phyloP scores from a whole-genome alignment of 225 moss, liverwort and hornwort genomes.

The Anthoceros angustus region DNA sequence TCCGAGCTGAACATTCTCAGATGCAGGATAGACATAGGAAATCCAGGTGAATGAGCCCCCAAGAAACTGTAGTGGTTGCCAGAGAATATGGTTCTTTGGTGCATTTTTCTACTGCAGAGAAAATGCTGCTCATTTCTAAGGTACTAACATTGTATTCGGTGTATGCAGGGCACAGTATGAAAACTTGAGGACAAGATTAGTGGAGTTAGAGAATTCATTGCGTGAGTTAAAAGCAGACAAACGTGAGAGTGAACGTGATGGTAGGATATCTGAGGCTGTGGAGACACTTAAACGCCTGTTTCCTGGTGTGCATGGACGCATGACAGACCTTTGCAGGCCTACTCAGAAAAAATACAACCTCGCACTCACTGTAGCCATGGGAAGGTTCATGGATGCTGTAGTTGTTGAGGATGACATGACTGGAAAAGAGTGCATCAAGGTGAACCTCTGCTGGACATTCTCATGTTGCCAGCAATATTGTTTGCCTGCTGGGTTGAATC shows the following conservation, averaged over 20 bases:
- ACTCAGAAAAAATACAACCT: constrained; percentile 97
- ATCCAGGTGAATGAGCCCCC: constrained; percentile 37
- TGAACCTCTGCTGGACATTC: constrained; percentile 8
- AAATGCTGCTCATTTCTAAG: not conserved
- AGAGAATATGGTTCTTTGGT: not conserved
- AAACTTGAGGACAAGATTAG: constrained; percentile 76
- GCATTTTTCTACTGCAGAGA: not conserved
- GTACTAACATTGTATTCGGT: not conserved
- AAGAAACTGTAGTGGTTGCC: not conserved
- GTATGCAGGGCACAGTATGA: constrained; percentile 64
- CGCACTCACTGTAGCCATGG: constrained; percentile 98
- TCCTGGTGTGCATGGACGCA: constrained; percentile 94
- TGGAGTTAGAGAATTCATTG: constrained; percentile 76
- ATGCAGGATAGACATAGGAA: constrained; percentile 95
- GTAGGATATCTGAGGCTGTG: constrained; percentile 77
- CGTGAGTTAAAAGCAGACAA: constrained; percentile 93
- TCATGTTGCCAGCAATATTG: not conserved
- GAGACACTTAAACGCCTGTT: constrained; percentile 90
- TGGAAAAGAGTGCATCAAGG: constrained; percentile 98
- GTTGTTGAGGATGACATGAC: constrained; percentile 93
- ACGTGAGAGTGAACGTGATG: constrained; percentile 93
- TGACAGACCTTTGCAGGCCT: constrained; percentile 99
- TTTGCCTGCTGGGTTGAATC: not conserved
- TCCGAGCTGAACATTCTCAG: constrained; percentile 48
- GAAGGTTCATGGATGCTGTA: constrained; percentile 94